phyloP scores from a whole-genome alignment of 345 rosid species.

The Lagerstroemia speciosa region DNA sequence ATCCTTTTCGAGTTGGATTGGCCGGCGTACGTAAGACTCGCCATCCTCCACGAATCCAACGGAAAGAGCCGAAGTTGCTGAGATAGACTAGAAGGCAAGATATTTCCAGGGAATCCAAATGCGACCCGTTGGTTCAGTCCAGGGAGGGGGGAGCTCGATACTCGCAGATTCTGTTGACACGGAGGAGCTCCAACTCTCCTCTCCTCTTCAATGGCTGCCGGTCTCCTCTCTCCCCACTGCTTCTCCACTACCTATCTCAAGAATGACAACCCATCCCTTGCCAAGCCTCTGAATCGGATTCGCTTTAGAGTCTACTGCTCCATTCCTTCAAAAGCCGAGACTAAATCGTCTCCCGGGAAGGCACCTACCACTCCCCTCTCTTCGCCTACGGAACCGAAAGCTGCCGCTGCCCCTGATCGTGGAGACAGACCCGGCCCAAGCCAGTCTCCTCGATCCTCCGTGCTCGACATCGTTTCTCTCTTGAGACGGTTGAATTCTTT shows the following conservation, averaged over 20 bases:
- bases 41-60: background rate
- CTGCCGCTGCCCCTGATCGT: constrained; percentile 5
- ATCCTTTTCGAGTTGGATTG: too few species aligned
- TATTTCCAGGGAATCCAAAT: background rate
- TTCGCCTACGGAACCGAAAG: constrained; percentile 14
- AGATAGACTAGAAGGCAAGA: background rate
- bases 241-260: background rate
- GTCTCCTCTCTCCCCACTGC: background rate
- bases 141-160: too few species aligned
- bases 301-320: constrained; percentile 10
- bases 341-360: constrained; percentile 27
- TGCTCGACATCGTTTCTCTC: background rate
- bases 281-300: background rate
- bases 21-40: background rate
- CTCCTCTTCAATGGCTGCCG: constrained; percentile 12
- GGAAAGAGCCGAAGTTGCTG: background rate
- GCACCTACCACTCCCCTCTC: constrained; percentile 17
- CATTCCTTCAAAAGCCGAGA: constrained; percentile 15
- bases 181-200: background rate
- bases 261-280: background rate
- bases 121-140: background rate
- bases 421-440: background rate
- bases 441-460: background rate
- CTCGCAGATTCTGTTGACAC: background rate
- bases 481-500: background rate